Percentiles rank a stretch among this genome's conserved stretches.
Conservation (phyloP, 108 stramenopile species). For the Stephanodiscus triporus region DNA sequence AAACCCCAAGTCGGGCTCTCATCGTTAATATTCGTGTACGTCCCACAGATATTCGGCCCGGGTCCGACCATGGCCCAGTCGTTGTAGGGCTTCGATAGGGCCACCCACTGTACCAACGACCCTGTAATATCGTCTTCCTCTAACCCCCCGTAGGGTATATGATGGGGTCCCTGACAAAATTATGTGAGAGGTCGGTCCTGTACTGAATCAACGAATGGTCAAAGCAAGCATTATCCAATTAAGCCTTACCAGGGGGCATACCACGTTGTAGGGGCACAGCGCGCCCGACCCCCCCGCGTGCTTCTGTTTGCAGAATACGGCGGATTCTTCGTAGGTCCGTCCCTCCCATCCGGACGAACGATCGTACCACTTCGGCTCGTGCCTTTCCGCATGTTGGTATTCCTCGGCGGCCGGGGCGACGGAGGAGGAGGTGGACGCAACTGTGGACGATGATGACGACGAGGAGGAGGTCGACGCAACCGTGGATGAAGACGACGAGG, state of each 20-base stretch:
- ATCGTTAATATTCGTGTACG: slow-evolving; percentile 16
- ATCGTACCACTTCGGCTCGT: not conserved
- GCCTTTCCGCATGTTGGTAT: too few relatives aligned
- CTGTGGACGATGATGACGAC: too few relatives aligned
- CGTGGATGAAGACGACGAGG: too few relatives aligned
- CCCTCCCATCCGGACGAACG: slow-evolving; percentile 22
- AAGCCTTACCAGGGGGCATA: slow-evolving; percentile 36
- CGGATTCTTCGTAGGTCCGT: slow-evolving; percentile 10
- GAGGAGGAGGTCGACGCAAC: too few relatives aligned
- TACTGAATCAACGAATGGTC: too few relatives aligned
- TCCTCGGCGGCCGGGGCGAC: not conserved
- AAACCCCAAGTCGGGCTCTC: slow-evolving; percentile 28
- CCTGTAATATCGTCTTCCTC: not conserved
- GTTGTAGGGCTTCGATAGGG: slow-evolving; percentile 25
- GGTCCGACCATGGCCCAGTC: slow-evolving; percentile 34
- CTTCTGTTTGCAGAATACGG: slow-evolving; percentile 10
- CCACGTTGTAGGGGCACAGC: slow-evolving; percentile 22
- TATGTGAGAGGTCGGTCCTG: too few relatives aligned
- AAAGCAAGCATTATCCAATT: too few relatives aligned
- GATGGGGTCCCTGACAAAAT: slow-evolving; percentile 21
- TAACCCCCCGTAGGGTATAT: slow-evolving; percentile 28
- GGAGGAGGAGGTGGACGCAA: too few relatives aligned
- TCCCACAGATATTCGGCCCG: slow-evolving; percentile 9
- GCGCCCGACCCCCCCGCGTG: not conserved
- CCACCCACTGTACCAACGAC: slow-evolving; percentile 17